A percentile compares a stretch with the other conserved stretches of the same genome.
phyloP scores from a whole-genome alignment of 139 green algal species.

The Pleodorina starrii region DNA sequence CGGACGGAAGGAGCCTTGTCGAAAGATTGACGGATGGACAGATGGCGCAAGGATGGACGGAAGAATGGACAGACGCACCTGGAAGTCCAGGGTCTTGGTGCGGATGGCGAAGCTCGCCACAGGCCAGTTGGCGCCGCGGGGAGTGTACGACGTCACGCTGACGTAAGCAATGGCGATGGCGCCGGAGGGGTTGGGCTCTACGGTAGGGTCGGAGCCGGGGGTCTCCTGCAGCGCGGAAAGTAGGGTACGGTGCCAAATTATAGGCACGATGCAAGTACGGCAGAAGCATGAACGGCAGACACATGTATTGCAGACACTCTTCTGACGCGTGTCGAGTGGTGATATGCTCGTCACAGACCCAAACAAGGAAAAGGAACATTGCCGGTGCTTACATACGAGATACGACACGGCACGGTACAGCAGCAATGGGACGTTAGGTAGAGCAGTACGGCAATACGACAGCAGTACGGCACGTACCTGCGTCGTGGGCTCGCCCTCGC shows the following conservation, averaged over 20 bases:
- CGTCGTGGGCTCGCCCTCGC: constrained; percentile 41
- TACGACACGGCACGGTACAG: too few relatives aligned
- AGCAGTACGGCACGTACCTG: constrained; percentile 44
- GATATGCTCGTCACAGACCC: too few relatives aligned
- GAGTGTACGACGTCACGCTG: not conserved
- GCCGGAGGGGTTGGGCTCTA: constrained; percentile 36
- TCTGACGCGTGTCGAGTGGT: too few relatives aligned
- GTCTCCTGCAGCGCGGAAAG: not conserved
- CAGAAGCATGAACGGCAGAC: too few relatives aligned
- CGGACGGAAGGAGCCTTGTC: too few relatives aligned
- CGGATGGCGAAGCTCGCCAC: not conserved
- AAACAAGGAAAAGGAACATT: too few relatives aligned
- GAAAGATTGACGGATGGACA: not conserved
- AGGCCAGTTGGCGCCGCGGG: not conserved
- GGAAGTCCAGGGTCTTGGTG: constrained; percentile 25
- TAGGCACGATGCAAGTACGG: too few relatives aligned
- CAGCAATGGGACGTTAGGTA: too few relatives aligned
- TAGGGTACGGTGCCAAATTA: too few relatives aligned
- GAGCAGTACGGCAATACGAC: too few relatives aligned
- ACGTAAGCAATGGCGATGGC: constrained; percentile 31
- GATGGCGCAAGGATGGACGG: not conserved
- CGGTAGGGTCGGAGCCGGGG: not conserved
- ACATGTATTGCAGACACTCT: too few relatives aligned
- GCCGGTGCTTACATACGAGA: too few relatives aligned
- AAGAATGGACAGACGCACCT: not conserved